Evolutionary conservation across 257 asterid species (phyloP).

Genomic region (Ilex aquifolium): DNA sequence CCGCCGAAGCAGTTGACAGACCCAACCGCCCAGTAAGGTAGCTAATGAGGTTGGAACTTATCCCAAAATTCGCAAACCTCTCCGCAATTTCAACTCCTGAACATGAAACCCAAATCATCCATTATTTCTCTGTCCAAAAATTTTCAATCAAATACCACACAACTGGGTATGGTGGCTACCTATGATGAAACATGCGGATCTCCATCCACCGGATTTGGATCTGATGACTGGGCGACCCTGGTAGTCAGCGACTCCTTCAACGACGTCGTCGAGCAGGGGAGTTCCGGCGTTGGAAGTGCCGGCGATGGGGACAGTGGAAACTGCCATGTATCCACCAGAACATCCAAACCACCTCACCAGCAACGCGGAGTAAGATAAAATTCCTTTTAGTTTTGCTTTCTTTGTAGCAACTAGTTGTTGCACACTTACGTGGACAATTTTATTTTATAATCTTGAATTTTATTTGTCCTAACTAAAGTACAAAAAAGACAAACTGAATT

Average conservation of each 20-base stretch:
- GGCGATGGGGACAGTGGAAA: background rate
- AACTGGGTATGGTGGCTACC: constrained; percentile 9
- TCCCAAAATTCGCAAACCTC: constrained; percentile 33
- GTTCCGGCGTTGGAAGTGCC: constrained; percentile 21
- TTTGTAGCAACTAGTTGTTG: too few relatives aligned
- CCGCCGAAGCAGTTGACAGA: constrained; percentile 35
- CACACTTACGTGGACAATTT: too few relatives aligned
- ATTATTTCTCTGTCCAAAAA: background rate
- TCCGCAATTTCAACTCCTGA: constrained; percentile 39
- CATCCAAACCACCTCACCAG: too few relatives aligned
- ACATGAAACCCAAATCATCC: background rate
- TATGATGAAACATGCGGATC: constrained; percentile 33
- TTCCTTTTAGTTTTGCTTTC: too few relatives aligned
- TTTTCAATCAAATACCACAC: background rate
- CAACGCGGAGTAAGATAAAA: too few relatives aligned
- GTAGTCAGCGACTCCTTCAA: constrained; percentile 25
- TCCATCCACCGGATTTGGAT: constrained; percentile 30
- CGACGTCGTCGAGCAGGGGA: constrained; percentile 19
- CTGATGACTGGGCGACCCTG: constrained; percentile 23
- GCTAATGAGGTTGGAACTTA: constrained; percentile 29
- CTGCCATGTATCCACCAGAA: background rate
- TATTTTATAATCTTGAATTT: too few relatives aligned
- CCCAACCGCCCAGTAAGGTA: constrained; percentile 41
- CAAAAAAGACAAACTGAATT: too few relatives aligned
- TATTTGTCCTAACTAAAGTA: too few relatives aligned